A percentile compares a stretch with the other conserved stretches of the same genome.
Conservation (phyloP, 768 basidiomycete species). For the Dacryopinax spathularia region DNA sequence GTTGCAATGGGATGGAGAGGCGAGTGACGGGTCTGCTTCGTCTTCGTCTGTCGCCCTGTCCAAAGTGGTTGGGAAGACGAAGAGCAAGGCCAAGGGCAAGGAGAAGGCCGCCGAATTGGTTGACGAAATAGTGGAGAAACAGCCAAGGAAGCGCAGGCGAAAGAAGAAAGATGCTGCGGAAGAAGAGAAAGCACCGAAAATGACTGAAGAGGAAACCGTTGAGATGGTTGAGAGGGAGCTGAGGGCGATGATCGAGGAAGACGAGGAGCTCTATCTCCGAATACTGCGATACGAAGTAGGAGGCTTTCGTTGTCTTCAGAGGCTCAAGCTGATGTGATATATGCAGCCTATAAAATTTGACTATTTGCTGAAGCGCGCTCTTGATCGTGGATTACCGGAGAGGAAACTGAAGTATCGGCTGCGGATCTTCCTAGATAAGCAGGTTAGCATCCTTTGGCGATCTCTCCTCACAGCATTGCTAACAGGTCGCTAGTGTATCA, state of each 20-base stretch:
- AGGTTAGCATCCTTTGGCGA: slow-evolving; percentile 26
- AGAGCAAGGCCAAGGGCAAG: not conserved
- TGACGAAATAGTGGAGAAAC: not conserved
- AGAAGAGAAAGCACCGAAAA: not conserved
- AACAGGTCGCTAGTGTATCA: slow-evolving; percentile 32
- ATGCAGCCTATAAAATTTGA: slow-evolving; percentile 45
- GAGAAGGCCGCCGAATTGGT: not conserved
- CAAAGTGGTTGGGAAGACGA: not conserved
- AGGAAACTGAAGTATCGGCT: slow-evolving; percentile 30
- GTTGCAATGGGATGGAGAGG: not conserved
- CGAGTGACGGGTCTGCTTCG: not conserved
- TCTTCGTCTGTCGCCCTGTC: not conserved
- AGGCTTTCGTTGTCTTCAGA: not conserved
- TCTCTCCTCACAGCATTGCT: not conserved
- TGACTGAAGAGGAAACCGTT: slow-evolving; percentile 5
- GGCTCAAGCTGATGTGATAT: not conserved
- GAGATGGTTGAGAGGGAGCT: slow-evolving; percentile 8
- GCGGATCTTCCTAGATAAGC: slow-evolving; percentile 40
- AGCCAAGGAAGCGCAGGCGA: not conserved
- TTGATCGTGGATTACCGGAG: slow-evolving; percentile 20
- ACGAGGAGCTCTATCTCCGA: slow-evolving; percentile 37
- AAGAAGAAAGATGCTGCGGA: not conserved
- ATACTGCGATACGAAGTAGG: slow-evolving; percentile 53
- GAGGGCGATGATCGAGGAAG: slow-evolving; percentile 13
- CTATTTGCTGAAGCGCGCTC: slow-evolving; percentile 34